Evolutionary conservation across 176 grass and related monocot species (phyloP).

Genomic region (Avena eriantha): DNA sequence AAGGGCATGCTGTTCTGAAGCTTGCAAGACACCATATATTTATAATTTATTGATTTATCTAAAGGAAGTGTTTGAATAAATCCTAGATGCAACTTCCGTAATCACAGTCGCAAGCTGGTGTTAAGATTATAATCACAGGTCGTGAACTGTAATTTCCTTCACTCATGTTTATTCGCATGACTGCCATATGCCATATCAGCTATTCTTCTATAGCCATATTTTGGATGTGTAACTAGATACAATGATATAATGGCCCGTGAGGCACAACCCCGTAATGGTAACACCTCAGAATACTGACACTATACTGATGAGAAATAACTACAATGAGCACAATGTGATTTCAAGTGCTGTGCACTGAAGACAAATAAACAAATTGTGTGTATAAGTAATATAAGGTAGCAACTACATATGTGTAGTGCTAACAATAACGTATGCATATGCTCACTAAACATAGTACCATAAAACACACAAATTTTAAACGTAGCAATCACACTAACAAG

Average conservation of each 20-base stretch:
- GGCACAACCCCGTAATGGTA: conserved; percentile 17
- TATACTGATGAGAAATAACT: conserved; percentile 20
- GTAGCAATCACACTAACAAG: neutral
- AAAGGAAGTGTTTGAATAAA: conserved; percentile 36
- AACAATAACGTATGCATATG: neutral
- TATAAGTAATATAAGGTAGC: neutral
- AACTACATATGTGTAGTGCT: conserved; percentile 3
- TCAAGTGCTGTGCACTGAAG: neutral
- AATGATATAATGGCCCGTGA: conserved; percentile 12
- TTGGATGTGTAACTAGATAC: conserved; percentile 12
- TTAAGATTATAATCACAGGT: conserved; percentile 15
- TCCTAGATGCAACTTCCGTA: conserved; percentile 15
- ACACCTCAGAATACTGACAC: conserved; percentile 4
- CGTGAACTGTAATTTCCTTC: conserved; percentile 2
- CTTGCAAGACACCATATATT: conserved; percentile 23
- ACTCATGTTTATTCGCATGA: neutral
- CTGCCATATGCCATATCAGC: conserved; percentile 21
- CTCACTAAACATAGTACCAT: neutral
- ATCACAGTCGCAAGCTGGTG: conserved; percentile 22
- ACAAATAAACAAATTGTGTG: neutral
- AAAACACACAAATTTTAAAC: neutral
- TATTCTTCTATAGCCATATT: conserved; percentile 17
- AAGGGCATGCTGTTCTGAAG: neutral
- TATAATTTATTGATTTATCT: conserved; percentile 35
- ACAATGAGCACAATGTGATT: conserved; percentile 4